Percentiles rank a stretch among this genome's conserved stretches.
Evolutionary conservation across 257 asterid species (phyloP).

Genomic region (Przewalskia tangutica): DNA sequence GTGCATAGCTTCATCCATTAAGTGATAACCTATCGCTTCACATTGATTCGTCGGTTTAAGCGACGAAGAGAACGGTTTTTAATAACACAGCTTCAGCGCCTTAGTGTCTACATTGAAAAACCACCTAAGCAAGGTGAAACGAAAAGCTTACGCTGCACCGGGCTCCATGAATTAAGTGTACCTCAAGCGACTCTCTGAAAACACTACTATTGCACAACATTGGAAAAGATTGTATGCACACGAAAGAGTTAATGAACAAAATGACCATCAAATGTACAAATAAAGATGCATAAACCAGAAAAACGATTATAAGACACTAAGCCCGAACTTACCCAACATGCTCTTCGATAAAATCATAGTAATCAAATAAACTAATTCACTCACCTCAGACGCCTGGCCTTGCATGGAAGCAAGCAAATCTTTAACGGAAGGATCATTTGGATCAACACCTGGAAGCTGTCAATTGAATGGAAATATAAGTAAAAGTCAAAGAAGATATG

Average conservation of each 20-base stretch:
- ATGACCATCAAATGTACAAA: neutral
- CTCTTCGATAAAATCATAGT: neutral
- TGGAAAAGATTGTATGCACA: neutral
- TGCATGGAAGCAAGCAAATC: conserved; percentile 94
- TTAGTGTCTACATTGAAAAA: neutral
- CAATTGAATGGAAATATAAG: neutral
- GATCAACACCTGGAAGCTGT: conserved; percentile 99
- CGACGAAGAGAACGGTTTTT: neutral
- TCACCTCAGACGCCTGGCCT: conserved; percentile 79
- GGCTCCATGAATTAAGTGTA: neutral
- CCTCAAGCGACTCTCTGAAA: neutral
- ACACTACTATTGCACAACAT: neutral
- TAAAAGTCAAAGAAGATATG: neutral
- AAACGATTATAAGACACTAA: neutral
- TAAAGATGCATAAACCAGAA: neutral
- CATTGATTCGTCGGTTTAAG: neutral
- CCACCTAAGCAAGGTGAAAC: neutral
- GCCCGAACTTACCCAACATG: neutral
- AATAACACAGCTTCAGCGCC: neutral
- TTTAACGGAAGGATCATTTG: conserved; percentile 82
- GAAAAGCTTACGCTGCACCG: neutral
- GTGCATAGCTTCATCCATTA: neutral
- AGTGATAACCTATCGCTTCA: neutral
- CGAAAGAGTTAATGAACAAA: neutral
- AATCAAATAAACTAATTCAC: conserved; percentile 11